These are phyloP conservation scores for Chlamydomonas sp. DNA, from an alignment of 139 green algal species.

Conservation along the genomic window DNA sequence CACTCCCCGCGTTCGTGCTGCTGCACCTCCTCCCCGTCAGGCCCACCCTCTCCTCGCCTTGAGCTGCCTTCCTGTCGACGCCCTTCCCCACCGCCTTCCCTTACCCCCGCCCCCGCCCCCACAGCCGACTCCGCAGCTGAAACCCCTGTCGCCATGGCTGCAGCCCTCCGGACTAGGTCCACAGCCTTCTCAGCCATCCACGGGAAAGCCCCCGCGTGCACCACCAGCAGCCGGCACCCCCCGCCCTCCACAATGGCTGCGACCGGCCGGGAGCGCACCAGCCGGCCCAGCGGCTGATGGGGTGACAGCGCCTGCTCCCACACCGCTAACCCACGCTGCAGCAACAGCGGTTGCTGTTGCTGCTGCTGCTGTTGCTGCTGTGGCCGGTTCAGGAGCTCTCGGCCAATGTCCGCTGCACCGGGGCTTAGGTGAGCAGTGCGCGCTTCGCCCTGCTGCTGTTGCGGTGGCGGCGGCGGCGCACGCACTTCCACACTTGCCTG, in stretches of 20 bases:
- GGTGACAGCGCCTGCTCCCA: background rate
- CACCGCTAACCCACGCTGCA: background rate
- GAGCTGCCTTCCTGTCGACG: too few species aligned
- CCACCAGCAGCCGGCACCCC: slow-evolving; percentile 3
- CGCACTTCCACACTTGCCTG: too few species aligned
- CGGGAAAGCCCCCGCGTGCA: slow-evolving; percentile 27
- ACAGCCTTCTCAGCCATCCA: background rate
- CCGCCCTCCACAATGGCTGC: background rate
- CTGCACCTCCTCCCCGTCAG: too few species aligned
- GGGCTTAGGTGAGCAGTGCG: too few species aligned
- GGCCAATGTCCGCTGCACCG: too few species aligned
- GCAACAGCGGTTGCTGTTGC: background rate
- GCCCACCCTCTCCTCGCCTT: background rate
- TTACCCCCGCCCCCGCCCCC: background rate
- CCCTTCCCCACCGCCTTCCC: background rate
- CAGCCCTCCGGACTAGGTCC: too few species aligned
- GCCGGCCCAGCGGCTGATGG: background rate
- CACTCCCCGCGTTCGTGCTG: too few species aligned
- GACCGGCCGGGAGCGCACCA: background rate
- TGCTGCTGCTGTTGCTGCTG: background rate
- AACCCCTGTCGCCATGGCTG: too few species aligned
- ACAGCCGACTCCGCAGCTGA: background rate
- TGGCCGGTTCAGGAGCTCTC: background rate
- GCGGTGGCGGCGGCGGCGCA: too few species aligned
- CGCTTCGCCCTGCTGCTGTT: too few species aligned